Evolutionary conservation across 257 asterid species (phyloP), one percentile per base, ranked within the genome.

Genomic region (Nicotiana benthamiana): DNA sequence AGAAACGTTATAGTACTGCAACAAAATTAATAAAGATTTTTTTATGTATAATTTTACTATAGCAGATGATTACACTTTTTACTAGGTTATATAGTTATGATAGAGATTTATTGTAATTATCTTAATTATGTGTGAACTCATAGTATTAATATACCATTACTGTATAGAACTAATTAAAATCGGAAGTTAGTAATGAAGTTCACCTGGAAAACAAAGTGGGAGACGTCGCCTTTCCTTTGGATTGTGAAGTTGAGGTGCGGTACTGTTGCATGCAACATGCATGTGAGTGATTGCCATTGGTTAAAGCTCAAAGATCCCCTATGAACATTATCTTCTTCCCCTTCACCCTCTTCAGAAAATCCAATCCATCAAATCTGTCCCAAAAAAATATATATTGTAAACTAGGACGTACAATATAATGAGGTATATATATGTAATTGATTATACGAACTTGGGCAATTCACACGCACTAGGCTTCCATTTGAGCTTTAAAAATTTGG

Each of bases 221-320:
- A 92, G 86, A 90, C 79, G 43, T 82, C 79, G 9, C 92, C 93
- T 7, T 11, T 83, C 83, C 85, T 93, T 3, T 70, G 52, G 56
- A 86, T 16, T 32, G 87, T 81, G 82, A 80, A 89, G 80, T 80
- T 89, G 30, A 89, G 75, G 22, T 86, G 87, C 7, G 92, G 92
- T 20, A 85, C 20, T 7, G 92, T 56, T 7, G 92, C 87, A 84
- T 91, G 93, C 84, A 93, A 48, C 95, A 93, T 91, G 86, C 97
- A 93, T 10, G 91, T 79, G 15, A 93, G 94, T 13, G 97, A 93
- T 80, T 90, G 91, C 97, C 97, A 93, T 64, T 93, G 97, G 76
- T 93, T 93, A 43, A 93, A 85, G 85, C 97, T 93, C 26, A 93
- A 85, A 61, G 95, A 93, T 93, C 94, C 68, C 94, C 97, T 0